These are phyloP conservation scores for Solanum etuberosum DNA, from an alignment of 257 asterid species.

Conservation along the genomic window DNA sequence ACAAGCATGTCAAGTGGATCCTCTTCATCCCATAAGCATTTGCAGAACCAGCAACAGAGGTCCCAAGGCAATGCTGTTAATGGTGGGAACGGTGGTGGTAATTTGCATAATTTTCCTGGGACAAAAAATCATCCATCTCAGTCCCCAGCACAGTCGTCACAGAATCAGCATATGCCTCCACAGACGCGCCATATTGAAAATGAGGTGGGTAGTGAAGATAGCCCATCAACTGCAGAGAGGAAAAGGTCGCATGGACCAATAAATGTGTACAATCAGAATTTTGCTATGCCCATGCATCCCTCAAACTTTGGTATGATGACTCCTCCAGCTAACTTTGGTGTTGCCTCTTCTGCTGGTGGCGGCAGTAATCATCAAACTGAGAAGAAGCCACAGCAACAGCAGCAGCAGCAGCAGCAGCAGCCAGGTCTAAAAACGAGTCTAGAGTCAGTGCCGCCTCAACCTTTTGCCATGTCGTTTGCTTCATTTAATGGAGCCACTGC, in stretches of 20 bases:
- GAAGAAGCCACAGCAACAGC: slow-evolving; percentile 44
- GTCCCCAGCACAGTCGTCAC: slow-evolving; percentile 27
- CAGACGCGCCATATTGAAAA: slow-evolving; percentile 42
- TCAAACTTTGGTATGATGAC: slow-evolving; percentile 60
- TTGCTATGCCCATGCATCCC: slow-evolving; percentile 57
- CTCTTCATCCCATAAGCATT: slow-evolving; percentile 62
- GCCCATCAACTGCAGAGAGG: slow-evolving; percentile 47
- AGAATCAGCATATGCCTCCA: slow-evolving; percentile 32
- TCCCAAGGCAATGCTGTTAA: slow-evolving; percentile 23
- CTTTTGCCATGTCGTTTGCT: slow-evolving; percentile 82
- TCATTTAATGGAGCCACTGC: slow-evolving; percentile 41
- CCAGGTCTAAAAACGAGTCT: slow-evolving; percentile 36
- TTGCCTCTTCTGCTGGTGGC: slow-evolving; percentile 9
- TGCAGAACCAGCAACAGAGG: slow-evolving; percentile 50
- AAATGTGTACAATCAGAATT: slow-evolving; percentile 58
- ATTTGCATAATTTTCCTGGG: slow-evolving; percentile 35
- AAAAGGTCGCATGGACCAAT: slow-evolving; percentile 44
- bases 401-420: slow-evolving; percentile 17
- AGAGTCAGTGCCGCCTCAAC: slow-evolving; percentile 51
- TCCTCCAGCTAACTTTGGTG: slow-evolving; percentile 37
- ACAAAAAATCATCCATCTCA: slow-evolving; percentile 45
- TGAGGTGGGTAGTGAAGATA: slow-evolving; percentile 48
- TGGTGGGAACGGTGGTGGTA: slow-evolving; percentile 28
- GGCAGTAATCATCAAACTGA: slow-evolving; percentile 36
- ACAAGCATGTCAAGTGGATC: slow-evolving; percentile 41